Percentiles rank a stretch among this genome's conserved stretches.
These are phyloP conservation scores for Cryptococcus sp. DNA, from an alignment of 1,284 basidiomycete genomes.

Conservation along the genomic window DNA sequence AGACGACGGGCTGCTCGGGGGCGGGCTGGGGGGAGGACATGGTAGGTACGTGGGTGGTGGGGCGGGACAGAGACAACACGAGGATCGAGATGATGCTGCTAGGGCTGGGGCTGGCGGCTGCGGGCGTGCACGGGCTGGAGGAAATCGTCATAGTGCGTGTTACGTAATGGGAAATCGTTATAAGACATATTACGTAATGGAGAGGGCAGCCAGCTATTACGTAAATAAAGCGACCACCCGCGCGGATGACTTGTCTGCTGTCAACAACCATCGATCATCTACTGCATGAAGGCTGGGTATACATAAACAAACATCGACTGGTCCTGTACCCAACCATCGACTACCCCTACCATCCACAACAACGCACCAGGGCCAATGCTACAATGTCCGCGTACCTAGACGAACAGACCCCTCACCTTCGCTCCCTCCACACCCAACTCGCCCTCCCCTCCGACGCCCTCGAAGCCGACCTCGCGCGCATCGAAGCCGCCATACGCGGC, in stretches of 20 bases:
- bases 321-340: not conserved
- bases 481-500: slow-evolving; percentile 40
- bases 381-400: slow-evolving; percentile 42
- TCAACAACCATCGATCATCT: too few species aligned
- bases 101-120: too few species aligned
- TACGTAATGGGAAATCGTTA: too few species aligned
- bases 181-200: too few species aligned
- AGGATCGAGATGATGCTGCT: not conserved
- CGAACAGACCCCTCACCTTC: slow-evolving; percentile 42
- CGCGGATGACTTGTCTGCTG: too few species aligned
- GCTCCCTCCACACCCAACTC: slow-evolving; percentile 39
- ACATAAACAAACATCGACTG: too few species aligned
- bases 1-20: slow-evolving; percentile 16
- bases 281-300: too few species aligned
- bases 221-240: too few species aligned
- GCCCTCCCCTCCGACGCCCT: slow-evolving; percentile 35
- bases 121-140: too few species aligned
- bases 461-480: slow-evolving; percentile 35
- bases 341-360: not conserved
- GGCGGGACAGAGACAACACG: not conserved
- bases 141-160: too few species aligned
- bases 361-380: not conserved
- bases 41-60: not conserved
- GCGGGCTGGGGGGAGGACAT: slow-evolving; percentile 13
- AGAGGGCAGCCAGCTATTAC: too few species aligned